These are phyloP conservation scores for Stevia rebaudiana DNA, from an alignment of 140 eudicot species.

Conservation along the genomic window DNA sequence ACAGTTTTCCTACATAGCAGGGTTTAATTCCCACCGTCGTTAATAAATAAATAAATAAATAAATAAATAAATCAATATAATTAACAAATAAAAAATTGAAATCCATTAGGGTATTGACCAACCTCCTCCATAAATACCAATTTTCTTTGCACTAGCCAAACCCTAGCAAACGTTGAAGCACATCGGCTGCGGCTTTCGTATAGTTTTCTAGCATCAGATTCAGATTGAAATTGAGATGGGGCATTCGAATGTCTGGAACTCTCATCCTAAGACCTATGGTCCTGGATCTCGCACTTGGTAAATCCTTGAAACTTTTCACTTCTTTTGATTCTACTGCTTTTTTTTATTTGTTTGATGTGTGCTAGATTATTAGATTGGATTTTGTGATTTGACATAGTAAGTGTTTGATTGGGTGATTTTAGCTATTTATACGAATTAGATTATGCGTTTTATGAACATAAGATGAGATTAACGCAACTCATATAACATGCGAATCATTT, in stretches of 20 bases:
- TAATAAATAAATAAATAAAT: too few relatives aligned
- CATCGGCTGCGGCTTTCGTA: slow-evolving; percentile 2
- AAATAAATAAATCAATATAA: too few relatives aligned
- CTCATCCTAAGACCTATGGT: slow-evolving; percentile 69
- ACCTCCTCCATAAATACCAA: not conserved
- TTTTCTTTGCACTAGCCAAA: not conserved
- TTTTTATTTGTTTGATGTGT: not conserved
- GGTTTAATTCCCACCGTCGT: too few relatives aligned
- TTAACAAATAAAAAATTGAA: not conserved
- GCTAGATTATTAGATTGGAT: not conserved
- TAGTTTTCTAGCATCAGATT: not conserved
- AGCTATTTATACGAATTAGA: not conserved
- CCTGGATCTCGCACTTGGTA: slow-evolving; percentile 73
- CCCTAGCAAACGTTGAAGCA: not conserved
- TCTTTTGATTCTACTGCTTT: too few relatives aligned
- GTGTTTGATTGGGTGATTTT: not conserved
- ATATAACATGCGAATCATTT: not conserved
- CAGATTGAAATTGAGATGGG: slow-evolving; percentile 41
- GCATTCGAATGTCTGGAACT: slow-evolving; percentile 58
- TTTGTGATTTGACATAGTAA: not conserved
- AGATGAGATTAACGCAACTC: not conserved
- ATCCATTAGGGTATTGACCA: not conserved
- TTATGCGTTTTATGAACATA: not conserved
- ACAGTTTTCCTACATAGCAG: too few relatives aligned
- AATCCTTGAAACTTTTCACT: not conserved